Evolutionary conservation across 768 basidiomycete species (phyloP).

Genomic region (Inosperma sp.): DNA sequence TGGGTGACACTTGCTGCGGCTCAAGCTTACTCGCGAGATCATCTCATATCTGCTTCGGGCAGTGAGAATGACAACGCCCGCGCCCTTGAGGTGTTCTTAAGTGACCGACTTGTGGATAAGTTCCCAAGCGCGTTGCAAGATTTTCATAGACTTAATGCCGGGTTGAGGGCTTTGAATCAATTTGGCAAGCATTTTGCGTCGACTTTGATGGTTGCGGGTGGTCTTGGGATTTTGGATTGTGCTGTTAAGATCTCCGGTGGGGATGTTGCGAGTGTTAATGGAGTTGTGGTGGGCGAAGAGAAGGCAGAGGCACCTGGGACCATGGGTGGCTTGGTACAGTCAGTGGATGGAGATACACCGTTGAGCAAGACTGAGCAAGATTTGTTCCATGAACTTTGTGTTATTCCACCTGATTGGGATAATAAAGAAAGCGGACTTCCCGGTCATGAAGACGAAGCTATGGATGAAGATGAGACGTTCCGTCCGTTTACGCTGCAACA

Average conservation of each 20-base stretch:
- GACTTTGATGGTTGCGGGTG: conserved; percentile 37
- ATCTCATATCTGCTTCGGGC: conserved; percentile 34
- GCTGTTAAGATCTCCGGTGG: conserved; percentile 1
- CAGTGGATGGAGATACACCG: conserved; percentile 40
- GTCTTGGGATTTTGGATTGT: conserved; percentile 21
- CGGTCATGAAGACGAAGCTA: neutral
- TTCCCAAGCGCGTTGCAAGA: conserved; percentile 62
- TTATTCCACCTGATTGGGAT: conserved; percentile 27
- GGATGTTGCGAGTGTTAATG: neutral
- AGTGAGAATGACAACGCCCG: conserved; percentile 14
- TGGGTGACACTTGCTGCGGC: conserved; percentile 67
- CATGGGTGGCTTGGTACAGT: conserved; percentile 6
- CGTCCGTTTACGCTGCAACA: neutral
- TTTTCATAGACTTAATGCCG: conserved; percentile 46
- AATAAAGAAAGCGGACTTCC: neutral
- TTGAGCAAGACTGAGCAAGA: conserved; percentile 67
- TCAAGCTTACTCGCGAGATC: conserved; percentile 47
- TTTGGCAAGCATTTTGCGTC: conserved; percentile 64
- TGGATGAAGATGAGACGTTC: neutral
- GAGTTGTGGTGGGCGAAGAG: neutral
- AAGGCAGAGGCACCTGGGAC: neutral
- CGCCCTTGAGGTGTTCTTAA: conserved; percentile 53
- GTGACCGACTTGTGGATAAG: conserved; percentile 54
- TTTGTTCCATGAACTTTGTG: conserved; percentile 63
- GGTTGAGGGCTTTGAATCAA: conserved; percentile 46